These are phyloP conservation scores for Ormosia semicastrata DNA, from an alignment of 306 rosid genomes.

Conservation along the genomic window DNA sequence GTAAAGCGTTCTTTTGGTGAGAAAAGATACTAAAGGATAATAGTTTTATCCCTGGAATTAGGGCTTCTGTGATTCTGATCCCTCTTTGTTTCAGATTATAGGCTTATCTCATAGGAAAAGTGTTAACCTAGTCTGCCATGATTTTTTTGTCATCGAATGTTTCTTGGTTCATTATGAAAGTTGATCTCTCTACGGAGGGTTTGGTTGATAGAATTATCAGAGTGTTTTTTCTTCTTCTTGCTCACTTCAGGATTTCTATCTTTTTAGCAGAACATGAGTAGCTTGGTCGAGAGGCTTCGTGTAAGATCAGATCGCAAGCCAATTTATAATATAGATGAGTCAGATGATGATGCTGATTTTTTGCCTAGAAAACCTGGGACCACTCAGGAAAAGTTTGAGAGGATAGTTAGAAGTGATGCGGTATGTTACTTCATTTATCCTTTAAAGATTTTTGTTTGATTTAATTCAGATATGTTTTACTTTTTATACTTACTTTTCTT, in stretches of 20 bases:
- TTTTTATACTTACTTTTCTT: not conserved
- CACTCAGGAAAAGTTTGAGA: constrained; percentile 63
- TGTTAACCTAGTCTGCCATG: constrained; percentile 1
- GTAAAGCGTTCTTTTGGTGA: not conserved
- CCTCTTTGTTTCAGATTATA: not conserved
- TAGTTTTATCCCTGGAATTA: not conserved
- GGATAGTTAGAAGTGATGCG: constrained; percentile 74
- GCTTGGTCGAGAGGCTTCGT: constrained; percentile 98
- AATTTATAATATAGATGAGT: constrained; percentile 79
- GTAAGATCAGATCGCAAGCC: constrained; percentile 95
- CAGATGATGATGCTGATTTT: constrained; percentile 86
- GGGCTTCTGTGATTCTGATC: not conserved
- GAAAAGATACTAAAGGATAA: not conserved
- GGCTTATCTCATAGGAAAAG: not conserved
- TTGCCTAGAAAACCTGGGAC: constrained; percentile 57
- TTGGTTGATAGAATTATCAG: constrained; percentile 3
- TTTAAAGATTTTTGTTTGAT: constrained; percentile 9
- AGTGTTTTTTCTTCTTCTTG: constrained; percentile 12
- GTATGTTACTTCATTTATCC: constrained; percentile 46
- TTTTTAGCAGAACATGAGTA: constrained; percentile 74
- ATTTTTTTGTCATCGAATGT: not conserved
- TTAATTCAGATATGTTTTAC: not conserved
- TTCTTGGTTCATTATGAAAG: not conserved
- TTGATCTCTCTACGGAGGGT: not conserved
- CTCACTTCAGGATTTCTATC: constrained; percentile 11